Evolutionary conservation across 106 monocot genomes (phyloP), one percentile per base, ranked within the genome.

Genomic region (Allium cepa): DNA sequence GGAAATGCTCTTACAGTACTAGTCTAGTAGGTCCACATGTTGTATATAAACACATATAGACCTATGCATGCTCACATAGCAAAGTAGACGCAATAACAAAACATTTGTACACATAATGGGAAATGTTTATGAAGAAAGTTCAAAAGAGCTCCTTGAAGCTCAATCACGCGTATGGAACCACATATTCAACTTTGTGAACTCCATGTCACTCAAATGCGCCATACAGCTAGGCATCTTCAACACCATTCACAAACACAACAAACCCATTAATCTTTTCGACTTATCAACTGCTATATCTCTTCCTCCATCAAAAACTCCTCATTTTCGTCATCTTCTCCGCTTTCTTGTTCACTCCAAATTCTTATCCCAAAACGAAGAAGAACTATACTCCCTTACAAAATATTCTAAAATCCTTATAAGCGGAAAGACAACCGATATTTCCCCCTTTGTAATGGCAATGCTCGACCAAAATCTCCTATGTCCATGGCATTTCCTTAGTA

Each of bases 291-390:
- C 36, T 8, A 48, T 70, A 8, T 67, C 67, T 1, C 66, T 78
- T 8, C 72, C 78, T 4, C 68, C 68, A 9, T 8, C 51, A 10
- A 67, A 46, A 17, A 47, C 13, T 11, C 45, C 26, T 0, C 0
- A n/a, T 26, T 36, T 79, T 0, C 56, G 55, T 13, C 72, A 62
- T 56, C 28, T 79, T 49, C 53, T 79, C 68, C 13, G 62, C 9
- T 47, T 68, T 16, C 47, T 78, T 11, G 52, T 49, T 0, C 52
- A 53, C 60, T 50, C 50, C 0, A 57, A 63, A 11, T 51, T 59
- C 59, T 72, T 74, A 45, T 11, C 65, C 47, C 22, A 65, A 48
- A 26, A 47, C 0, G 28, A 68, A 15, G 52, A 66, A 10, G 52
- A 60, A 10, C 1, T 67, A 2, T 78, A 26, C 17, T 17, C 36